phyloP scores from a whole-genome alignment of 495 filamentous ascomycete genomes.

The Aspergillus taichungensis region DNA sequence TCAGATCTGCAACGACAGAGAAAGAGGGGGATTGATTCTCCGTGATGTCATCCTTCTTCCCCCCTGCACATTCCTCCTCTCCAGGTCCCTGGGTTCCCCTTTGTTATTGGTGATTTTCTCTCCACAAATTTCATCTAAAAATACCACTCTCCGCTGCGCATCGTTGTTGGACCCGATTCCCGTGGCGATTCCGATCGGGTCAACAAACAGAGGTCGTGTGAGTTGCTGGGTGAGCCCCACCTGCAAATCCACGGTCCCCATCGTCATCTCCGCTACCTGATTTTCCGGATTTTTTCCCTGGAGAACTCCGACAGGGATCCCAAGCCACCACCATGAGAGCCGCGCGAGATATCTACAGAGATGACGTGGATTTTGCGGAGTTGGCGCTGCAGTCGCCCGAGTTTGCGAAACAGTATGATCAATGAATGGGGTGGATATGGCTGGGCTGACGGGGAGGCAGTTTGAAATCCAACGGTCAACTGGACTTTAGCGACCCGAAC shows the following conservation, averaged over 20 bases:
- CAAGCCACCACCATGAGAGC: slow-evolving; percentile 21
- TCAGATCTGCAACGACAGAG: too few relatives aligned
- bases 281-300: background rate
- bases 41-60: too few relatives aligned
- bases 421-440: background rate
- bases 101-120: too few relatives aligned
- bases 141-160: too few relatives aligned
- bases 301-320: background rate
- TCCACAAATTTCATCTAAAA: too few relatives aligned
- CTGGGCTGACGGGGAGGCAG: slow-evolving; percentile 19
- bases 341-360: slow-evolving; percentile 43
- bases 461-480: slow-evolving; percentile 51
- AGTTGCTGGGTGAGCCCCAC: background rate
- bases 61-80: too few relatives aligned
- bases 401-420: slow-evolving; percentile 47
- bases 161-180: too few relatives aligned
- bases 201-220: too few relatives aligned
- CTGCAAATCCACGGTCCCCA: background rate
- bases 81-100: too few relatives aligned
- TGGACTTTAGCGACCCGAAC: slow-evolving; percentile 76
- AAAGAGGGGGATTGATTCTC: too few relatives aligned
- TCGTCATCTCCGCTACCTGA: background rate
- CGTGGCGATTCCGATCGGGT: too few relatives aligned
- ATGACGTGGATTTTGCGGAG: slow-evolving; percentile 52
- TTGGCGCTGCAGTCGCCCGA: slow-evolving; percentile 49